Percentiles rank a stretch among this genome's conserved stretches.
Evolutionary conservation across 164 flowering plant species (phyloP).

Genomic region (Vitis rupestris): DNA sequence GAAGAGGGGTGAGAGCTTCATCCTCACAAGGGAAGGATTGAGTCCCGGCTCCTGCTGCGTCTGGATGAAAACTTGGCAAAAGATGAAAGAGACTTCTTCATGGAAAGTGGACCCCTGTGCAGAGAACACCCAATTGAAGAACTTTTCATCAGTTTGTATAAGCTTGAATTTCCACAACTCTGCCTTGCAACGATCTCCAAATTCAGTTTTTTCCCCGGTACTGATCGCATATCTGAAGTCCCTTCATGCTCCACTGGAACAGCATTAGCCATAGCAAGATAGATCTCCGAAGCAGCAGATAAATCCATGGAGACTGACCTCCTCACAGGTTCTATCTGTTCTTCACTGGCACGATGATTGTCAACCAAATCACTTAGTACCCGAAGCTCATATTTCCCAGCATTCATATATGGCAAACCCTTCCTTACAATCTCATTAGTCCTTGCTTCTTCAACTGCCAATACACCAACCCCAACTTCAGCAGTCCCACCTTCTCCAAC

Average conservation of each 20-base stretch:
- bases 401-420: not conserved
- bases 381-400: slow-evolving; percentile 10
- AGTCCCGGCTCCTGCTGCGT: slow-evolving; percentile 31
- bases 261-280: slow-evolving; percentile 16
- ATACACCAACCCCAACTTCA: slow-evolving; percentile 2
- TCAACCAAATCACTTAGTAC: slow-evolving; percentile 34
- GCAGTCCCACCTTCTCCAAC: slow-evolving; percentile 14
- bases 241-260: slow-evolving; percentile 17
- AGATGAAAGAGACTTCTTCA: slow-evolving; percentile 55
- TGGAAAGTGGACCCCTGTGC: slow-evolving; percentile 34
- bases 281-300: slow-evolving; percentile 28
- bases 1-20: too few species aligned
- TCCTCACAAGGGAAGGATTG: slow-evolving; percentile 39
- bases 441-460: slow-evolving; percentile 1
- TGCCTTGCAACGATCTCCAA: slow-evolving; percentile 13
- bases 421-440: slow-evolving; percentile 3
- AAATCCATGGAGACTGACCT: slow-evolving; percentile 61
- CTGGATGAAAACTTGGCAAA: slow-evolving; percentile 39
- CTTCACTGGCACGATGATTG: slow-evolving; percentile 13
- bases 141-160: slow-evolving; percentile 31
- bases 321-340: slow-evolving; percentile 30
- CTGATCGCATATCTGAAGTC: slow-evolving; percentile 9
- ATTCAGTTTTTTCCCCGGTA: slow-evolving; percentile 3
- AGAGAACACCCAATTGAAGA: slow-evolving; percentile 25
- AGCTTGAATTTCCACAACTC: slow-evolving; percentile 20